Evolutionary conservation across 768 basidiomycete species (phyloP).

Genomic region (Chalciporus piperatus): DNA sequence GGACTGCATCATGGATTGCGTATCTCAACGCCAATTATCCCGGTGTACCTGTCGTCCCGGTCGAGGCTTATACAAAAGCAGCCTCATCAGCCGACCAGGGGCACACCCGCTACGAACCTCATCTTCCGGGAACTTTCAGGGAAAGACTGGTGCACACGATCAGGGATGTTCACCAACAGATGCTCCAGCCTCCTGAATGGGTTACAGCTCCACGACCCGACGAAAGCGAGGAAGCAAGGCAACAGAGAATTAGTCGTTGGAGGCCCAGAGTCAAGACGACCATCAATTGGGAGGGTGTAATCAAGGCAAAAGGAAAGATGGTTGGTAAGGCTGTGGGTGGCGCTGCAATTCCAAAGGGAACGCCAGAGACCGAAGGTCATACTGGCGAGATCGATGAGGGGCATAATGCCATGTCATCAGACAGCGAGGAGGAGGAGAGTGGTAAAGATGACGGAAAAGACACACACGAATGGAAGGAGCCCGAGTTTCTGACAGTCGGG

Average conservation of each 20-base stretch:
- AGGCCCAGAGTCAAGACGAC: conserved; percentile 56
- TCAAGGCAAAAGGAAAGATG: conserved; percentile 41
- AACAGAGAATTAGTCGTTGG: conserved; percentile 59
- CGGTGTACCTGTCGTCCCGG: conserved; percentile 59
- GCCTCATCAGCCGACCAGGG: conserved; percentile 37
- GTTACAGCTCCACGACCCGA: conserved; percentile 36
- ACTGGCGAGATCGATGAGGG: conserved; percentile 22
- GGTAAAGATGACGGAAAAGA: conserved; percentile 14
- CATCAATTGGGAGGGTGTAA: conserved; percentile 73
- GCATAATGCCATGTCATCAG: conserved; percentile 3
- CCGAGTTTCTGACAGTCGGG: conserved; percentile 72
- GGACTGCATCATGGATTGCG: conserved; percentile 62
- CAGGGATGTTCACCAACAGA: conserved; percentile 58
- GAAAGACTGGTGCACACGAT: conserved; percentile 64
- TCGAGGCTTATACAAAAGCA: conserved; percentile 69
- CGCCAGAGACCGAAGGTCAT: not conserved
- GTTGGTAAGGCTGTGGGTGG: conserved; percentile 47
- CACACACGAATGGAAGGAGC: conserved; percentile 34
- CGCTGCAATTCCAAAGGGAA: conserved; percentile 35
- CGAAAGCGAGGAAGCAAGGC: conserved; percentile 44
- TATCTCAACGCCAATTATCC: conserved; percentile 58
- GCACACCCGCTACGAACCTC: conserved; percentile 53
- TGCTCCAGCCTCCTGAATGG: conserved; percentile 65
- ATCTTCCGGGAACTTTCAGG: conserved; percentile 65
- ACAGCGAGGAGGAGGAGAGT: conserved; percentile 11